Conservation (phyloP, 257 asterid genomes). For the Verbascum thapsus region DNA sequence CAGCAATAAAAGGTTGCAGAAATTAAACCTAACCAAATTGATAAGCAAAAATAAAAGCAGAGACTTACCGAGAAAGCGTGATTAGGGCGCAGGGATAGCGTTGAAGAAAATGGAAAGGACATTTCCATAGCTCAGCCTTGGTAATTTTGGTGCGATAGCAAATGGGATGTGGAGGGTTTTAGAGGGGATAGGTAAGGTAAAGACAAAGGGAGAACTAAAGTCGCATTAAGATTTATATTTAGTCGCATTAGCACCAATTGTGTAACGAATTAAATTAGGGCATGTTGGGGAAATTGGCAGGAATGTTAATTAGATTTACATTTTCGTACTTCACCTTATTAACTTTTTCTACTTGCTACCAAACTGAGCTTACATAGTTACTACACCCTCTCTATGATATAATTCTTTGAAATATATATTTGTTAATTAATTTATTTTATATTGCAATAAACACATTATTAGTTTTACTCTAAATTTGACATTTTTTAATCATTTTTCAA, state of each 20-base stretch:
- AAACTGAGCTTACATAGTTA: no score
- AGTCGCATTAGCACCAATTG: background rate
- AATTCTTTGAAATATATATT: no score
- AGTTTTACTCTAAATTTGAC: no score
- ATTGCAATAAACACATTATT: no score
- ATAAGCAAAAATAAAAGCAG: background rate
- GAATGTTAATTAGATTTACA: no score
- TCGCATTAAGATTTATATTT: background rate
- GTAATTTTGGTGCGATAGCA: slow-evolving; percentile 10
- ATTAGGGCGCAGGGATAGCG: slow-evolving; percentile 29
- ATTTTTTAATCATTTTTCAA: no score
- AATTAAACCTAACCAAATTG: background rate
- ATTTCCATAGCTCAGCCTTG: slow-evolving; percentile 10
- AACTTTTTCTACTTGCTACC: no score
- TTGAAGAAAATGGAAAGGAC: slow-evolving; percentile 47
- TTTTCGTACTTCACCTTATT: no score
- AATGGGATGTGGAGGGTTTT: slow-evolving; percentile 38
- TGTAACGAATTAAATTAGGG: background rate
- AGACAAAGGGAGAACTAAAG: background rate
- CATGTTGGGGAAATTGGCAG: background rate
- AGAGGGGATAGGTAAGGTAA: slow-evolving; percentile 24
- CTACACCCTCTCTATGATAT: no score
- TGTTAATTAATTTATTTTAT: no score
- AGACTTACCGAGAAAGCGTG: slow-evolving; percentile 46
- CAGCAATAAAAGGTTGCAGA: slow-evolving; percentile 11